Conservation (phyloP, 768 basidiomycete species). For the Collybia nuda region DNA sequence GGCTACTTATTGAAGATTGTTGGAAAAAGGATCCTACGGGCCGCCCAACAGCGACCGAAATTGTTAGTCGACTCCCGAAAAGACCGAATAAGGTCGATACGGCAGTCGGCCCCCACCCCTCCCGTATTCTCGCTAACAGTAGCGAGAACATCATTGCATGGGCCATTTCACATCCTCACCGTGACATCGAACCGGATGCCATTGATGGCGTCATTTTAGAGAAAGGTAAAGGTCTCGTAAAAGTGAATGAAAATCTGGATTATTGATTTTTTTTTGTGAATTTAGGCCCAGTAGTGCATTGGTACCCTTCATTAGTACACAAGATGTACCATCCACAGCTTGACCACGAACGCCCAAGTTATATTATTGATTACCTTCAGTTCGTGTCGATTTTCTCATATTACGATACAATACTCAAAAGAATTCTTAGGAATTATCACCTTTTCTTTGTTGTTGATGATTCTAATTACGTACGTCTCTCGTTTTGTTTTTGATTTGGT, state of each 20-base stretch:
- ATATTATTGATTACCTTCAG: not conserved
- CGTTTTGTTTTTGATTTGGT: not conserved
- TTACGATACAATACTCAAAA: not conserved
- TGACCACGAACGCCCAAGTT: slow-evolving; percentile 22
- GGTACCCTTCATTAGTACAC: not conserved
- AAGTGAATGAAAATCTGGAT: too few relatives aligned
- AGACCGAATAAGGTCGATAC: too few relatives aligned
- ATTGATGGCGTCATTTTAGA: too few relatives aligned
- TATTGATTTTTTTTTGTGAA: too few relatives aligned
- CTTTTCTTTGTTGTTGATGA: slow-evolving; percentile 29
- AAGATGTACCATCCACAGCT: slow-evolving; percentile 14
- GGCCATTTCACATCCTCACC: too few relatives aligned
- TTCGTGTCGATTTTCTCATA: not conserved
- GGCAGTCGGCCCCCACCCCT: too few relatives aligned
- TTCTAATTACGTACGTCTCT: slow-evolving; percentile 23
- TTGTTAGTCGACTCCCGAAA: not conserved
- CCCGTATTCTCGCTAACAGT: too few relatives aligned
- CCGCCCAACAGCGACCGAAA: not conserved
- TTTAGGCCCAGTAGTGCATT: too few relatives aligned
- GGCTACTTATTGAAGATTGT: slow-evolving; percentile 4
- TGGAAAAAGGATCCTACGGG: not conserved
- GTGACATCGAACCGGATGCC: too few relatives aligned
- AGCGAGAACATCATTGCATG: too few relatives aligned
- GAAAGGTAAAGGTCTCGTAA: too few relatives aligned
- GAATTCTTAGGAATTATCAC: slow-evolving; percentile 21